A percentile compares a stretch with the other conserved stretches of the same genome.
Conservation (phyloP, 371 early-diverging fungal species). For the Umbelopsis sp. region DNA sequence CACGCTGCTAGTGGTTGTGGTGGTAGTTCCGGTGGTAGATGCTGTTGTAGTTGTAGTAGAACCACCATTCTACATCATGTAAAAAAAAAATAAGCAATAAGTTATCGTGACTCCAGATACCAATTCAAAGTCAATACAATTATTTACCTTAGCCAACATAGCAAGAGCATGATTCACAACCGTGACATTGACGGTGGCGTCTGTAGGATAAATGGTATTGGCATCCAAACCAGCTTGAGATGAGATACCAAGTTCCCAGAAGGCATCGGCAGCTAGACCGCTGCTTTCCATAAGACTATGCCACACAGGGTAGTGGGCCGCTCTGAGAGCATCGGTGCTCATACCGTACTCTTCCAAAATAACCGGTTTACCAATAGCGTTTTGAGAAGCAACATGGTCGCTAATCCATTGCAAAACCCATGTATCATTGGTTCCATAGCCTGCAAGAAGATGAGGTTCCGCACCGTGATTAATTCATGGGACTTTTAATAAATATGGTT, state of each 20-base stretch:
- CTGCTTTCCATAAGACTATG: conserved; percentile 20
- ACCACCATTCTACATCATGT: not conserved
- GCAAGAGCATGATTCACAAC: conserved; percentile 18
- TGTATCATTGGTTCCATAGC: conserved; percentile 15
- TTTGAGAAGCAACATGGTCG: conserved; percentile 23
- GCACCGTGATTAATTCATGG: not conserved
- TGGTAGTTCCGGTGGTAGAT: not conserved
- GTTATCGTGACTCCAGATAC: not conserved
- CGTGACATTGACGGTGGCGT: conserved; percentile 9
- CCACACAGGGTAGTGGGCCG: conserved; percentile 12
- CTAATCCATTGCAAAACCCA: conserved; percentile 24
- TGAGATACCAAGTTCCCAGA: conserved; percentile 18
- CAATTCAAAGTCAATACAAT: not conserved
- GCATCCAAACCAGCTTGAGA: conserved; percentile 12
- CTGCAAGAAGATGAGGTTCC: not conserved
- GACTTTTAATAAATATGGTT: too few species aligned
- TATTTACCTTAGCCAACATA: conserved; percentile 20
- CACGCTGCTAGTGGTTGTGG: not conserved
- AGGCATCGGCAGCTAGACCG: conserved; percentile 16
- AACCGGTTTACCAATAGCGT: conserved; percentile 30
- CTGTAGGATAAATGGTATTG: conserved; percentile 18
- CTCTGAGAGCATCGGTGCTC: conserved; percentile 12
- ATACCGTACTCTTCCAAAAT: conserved; percentile 32
- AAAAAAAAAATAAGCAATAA: not conserved
- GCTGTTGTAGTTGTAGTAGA: not conserved